These are phyloP conservation scores for Podosphaera fusca DNA, from an alignment of 2,329 filamentous ascomycete genomes.

Conservation along the genomic window DNA sequence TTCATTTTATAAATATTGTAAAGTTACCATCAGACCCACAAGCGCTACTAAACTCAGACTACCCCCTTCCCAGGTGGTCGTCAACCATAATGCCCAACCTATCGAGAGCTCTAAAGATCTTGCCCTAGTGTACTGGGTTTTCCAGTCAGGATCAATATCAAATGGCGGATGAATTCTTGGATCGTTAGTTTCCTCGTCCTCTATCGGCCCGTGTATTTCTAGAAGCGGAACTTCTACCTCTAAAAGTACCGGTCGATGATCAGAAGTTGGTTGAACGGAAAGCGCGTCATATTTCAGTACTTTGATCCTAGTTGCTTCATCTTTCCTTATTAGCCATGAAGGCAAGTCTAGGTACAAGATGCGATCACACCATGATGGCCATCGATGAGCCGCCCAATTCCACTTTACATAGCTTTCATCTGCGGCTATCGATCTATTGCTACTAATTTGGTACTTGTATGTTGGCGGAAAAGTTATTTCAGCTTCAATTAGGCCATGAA, in stretches of 20 bases:
- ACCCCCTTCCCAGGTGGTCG: constrained; percentile 15
- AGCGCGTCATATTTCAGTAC: constrained; percentile 47
- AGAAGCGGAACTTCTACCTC: constrained; percentile 40
- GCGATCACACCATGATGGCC: constrained; percentile 84
- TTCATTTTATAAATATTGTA: neutral
- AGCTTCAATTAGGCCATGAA: constrained; percentile 60
- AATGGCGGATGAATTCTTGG: constrained; percentile 28
- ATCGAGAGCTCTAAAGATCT: constrained; percentile 34
- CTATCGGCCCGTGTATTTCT: constrained; percentile 17
- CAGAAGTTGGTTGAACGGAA: constrained; percentile 58
- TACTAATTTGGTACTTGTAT: constrained; percentile 56
- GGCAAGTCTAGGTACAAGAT: constrained; percentile 53
- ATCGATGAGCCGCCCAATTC: constrained; percentile 61
- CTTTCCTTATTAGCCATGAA: constrained; percentile 22
- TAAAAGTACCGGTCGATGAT: constrained; percentile 68
- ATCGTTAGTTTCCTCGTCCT: constrained; percentile 15
- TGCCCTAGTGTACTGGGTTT: constrained; percentile 26
- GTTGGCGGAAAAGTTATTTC: constrained; percentile 66
- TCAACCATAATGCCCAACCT: constrained; percentile 27
- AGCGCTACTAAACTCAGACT: constrained; percentile 12
- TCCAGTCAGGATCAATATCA: constrained; percentile 32
- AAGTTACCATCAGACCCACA: constrained; percentile 5
- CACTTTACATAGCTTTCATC: constrained; percentile 20
- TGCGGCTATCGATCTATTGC: neutral
- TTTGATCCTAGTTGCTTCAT: constrained; percentile 24